Evolutionary conservation across 2,329 filamentous ascomycete species (phyloP).

Genomic region (Claviceps spartinae): DNA sequence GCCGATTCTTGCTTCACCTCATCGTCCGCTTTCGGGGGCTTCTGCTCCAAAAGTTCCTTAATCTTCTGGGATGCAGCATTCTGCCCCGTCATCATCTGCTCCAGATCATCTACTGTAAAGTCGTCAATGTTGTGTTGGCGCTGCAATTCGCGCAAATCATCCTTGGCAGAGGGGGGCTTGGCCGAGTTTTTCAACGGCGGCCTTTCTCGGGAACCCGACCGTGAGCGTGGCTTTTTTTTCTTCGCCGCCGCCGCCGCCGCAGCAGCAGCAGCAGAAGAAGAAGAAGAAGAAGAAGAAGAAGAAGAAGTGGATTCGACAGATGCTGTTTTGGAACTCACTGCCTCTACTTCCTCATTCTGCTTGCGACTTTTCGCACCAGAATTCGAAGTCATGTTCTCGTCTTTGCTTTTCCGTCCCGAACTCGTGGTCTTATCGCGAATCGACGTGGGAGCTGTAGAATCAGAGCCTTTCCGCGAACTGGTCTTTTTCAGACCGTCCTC

Average conservation of each 20-base stretch:
- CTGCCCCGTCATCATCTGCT: conserved; percentile 32
- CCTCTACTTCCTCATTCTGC: conserved; percentile 8
- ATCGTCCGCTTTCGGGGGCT: conserved; percentile 12
- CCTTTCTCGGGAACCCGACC: conserved; percentile 29
- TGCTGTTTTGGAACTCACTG: too few relatives aligned
- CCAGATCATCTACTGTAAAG: conserved; percentile 45
- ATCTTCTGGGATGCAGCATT: conserved; percentile 16
- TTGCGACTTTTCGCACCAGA: conserved; percentile 16
- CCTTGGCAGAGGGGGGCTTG: conserved; percentile 38
- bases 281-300: too few relatives aligned
- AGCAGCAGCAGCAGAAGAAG: neutral
- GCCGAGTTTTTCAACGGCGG: conserved; percentile 39
- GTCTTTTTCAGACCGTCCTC: neutral
- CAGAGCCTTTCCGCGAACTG: neutral
- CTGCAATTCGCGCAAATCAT: conserved; percentile 41
- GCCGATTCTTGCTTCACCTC: neutral
- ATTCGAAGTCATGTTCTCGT: conserved; percentile 20
- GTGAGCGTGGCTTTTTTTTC: conserved; percentile 16
- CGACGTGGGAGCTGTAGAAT: conserved; percentile 8
- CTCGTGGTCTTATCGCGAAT: conserved; percentile 15
- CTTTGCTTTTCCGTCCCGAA: conserved; percentile 12
- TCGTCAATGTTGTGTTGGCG: conserved; percentile 42
- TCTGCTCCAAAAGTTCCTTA: conserved; percentile 13
- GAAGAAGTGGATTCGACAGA: too few relatives aligned
- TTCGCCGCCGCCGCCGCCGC: conserved; percentile 12